Evolutionary conservation across 2,329 filamentous ascomycete species (phyloP).

Genomic region (Penicillium sp.): DNA sequence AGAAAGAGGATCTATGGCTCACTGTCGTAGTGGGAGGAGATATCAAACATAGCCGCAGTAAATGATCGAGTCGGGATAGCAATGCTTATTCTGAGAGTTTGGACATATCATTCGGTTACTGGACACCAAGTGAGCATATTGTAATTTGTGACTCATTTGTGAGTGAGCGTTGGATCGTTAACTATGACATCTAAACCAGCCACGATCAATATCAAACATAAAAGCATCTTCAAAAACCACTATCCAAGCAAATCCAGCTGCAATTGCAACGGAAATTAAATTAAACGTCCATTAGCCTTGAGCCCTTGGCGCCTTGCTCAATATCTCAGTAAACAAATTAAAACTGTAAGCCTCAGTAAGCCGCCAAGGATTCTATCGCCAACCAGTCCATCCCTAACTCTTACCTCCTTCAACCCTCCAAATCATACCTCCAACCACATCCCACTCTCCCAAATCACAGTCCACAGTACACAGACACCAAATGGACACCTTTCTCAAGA

Average conservation of each 20-base stretch:
- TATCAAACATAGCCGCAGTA: neutral
- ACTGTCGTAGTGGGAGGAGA: neutral
- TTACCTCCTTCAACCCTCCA: neutral
- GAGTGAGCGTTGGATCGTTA: too few species aligned
- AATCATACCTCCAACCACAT: neutral
- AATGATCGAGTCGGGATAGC: too few species aligned
- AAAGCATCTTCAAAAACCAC: too few species aligned
- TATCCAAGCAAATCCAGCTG: neutral
- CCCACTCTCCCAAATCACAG: neutral
- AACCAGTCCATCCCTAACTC: neutral
- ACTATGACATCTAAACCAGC: neutral
- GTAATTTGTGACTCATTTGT: too few species aligned
- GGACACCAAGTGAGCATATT: too few species aligned
- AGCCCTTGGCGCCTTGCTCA: neutral
- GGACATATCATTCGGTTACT: too few species aligned
- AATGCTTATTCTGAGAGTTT: too few species aligned
- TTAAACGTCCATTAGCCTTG: neutral
- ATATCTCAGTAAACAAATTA: neutral
- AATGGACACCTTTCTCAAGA: slow-evolving; percentile 17
- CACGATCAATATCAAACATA: neutral
- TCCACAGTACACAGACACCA: neutral
- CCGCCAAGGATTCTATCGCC: neutral
- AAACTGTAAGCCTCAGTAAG: too few species aligned
- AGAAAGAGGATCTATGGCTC: too few species aligned
- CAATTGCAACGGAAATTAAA: neutral